phyloP scores from a whole-genome alignment of 2,329 filamentous ascomycete species.

The Podosphaera fusca region DNA sequence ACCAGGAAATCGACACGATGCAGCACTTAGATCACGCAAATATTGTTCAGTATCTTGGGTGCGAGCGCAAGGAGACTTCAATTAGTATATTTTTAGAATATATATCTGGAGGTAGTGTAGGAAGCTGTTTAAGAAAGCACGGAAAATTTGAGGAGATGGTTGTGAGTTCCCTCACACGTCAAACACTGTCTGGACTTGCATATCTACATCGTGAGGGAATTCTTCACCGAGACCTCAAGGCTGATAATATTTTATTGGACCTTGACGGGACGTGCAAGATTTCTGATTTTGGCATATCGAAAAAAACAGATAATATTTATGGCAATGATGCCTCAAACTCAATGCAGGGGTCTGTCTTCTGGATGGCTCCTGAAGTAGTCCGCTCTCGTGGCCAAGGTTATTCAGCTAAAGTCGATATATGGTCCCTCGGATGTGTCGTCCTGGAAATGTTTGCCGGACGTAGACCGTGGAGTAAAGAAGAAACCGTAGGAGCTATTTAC shows the following conservation, averaged over 20 bases:
- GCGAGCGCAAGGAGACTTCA: conserved; percentile 73
- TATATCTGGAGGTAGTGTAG: conserved; percentile 90
- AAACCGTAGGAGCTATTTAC: conserved; percentile 94
- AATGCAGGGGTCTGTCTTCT: conserved; percentile 98
- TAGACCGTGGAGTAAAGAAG: conserved; percentile 88
- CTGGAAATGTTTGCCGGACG: conserved; percentile 96
- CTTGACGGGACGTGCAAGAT: conserved; percentile 97
- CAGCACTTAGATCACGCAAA: conserved; percentile 96
- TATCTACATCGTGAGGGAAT: conserved; percentile 92
- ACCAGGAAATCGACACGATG: conserved; percentile 98
- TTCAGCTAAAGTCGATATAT: conserved; percentile 94
- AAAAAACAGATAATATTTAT: conserved; percentile 96
- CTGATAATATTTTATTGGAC: conserved; percentile 90
- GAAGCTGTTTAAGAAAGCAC: conserved; percentile 91
- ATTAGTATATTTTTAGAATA: conserved; percentile 99
- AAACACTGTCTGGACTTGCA: conserved; percentile 68
- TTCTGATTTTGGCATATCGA: conserved; percentile 93
- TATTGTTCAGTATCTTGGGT: conserved; percentile 95
- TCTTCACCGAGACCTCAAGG: conserved; percentile 85
- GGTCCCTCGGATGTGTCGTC: conserved; percentile 91
- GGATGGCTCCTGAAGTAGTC: conserved; percentile 98
- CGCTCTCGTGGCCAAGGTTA: conserved; percentile 84
- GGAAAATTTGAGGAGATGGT: conserved; percentile 92
- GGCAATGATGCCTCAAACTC: conserved; percentile 92
- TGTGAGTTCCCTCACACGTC: conserved; percentile 72